phyloP scores from a whole-genome alignment of 1,139 yeast species.

The Taiozyma sp. region DNA sequence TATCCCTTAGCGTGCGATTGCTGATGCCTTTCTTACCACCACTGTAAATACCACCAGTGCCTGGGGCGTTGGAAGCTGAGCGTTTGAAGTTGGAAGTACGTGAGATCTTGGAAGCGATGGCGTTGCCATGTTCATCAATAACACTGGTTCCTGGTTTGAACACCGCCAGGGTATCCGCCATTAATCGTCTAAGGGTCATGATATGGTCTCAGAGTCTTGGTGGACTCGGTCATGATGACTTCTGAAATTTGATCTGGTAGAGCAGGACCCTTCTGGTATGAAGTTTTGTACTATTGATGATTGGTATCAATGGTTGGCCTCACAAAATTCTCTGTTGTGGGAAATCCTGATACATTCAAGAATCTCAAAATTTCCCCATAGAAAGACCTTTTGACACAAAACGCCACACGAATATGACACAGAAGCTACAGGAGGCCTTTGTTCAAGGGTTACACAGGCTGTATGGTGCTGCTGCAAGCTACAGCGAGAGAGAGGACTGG shows the following conservation, averaged over 20 bases:
- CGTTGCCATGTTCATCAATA: slow-evolving; percentile 30
- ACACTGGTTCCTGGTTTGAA: slow-evolving; percentile 22
- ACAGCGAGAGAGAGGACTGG: neutral
- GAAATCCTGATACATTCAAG: neutral
- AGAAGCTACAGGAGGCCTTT: neutral
- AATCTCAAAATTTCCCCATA: neutral
- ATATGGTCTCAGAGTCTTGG: slow-evolving; percentile 48
- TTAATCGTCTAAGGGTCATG: slow-evolving; percentile 66
- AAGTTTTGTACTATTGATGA: no score
- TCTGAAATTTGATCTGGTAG: neutral
- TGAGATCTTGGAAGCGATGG: slow-evolving; percentile 32
- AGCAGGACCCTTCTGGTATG: no score
- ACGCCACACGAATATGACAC: neutral
- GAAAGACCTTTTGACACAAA: neutral
- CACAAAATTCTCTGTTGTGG: neutral
- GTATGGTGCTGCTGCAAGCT: neutral
- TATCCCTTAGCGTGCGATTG: slow-evolving; percentile 12
- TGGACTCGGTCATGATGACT: slow-evolving; percentile 4
- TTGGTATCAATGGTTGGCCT: no score
- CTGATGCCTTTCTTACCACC: neutral
- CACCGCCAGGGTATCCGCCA: slow-evolving; percentile 1
- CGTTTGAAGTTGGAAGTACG: slow-evolving; percentile 10
- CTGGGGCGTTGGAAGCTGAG: slow-evolving; percentile 5
- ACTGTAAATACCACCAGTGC: slow-evolving; percentile 5
- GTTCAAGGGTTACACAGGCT: neutral